Evolutionary conservation across 192 early-diverging fungal genomes (phyloP).

Genomic region (Dissophora globulifera): DNA sequence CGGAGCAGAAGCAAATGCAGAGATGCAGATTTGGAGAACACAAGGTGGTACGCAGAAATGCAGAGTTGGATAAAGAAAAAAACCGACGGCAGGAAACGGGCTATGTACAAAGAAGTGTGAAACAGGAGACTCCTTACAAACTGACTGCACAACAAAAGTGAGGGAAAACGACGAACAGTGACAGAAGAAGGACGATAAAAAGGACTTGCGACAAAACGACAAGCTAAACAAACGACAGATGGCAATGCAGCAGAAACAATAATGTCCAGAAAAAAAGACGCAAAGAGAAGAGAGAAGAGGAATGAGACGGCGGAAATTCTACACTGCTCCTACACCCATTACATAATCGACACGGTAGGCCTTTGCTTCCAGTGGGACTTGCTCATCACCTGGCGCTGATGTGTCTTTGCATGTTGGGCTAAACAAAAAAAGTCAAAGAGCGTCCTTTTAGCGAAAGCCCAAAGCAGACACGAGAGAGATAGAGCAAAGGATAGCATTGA

Average conservation of each 20-base stretch:
- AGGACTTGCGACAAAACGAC: neutral
- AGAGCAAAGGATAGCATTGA: neutral
- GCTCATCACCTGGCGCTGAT: constrained; percentile 43
- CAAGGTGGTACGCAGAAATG: too few relatives aligned
- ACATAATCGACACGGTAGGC: constrained; percentile 2
- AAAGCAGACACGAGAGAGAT: too few relatives aligned
- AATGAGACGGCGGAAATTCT: neutral
- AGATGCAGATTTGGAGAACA: too few relatives aligned
- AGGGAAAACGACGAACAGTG: neutral
- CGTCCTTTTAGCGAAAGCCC: too few relatives aligned
- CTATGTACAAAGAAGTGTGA: too few relatives aligned
- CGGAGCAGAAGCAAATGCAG: too few relatives aligned
- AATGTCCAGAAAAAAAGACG: neutral
- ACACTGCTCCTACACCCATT: neutral
- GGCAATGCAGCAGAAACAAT: too few relatives aligned
- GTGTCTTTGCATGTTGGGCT: constrained; percentile 53
- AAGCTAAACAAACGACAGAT: neutral
- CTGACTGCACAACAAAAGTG: too few relatives aligned
- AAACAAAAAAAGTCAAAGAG: neutral
- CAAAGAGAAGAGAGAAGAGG: neutral
- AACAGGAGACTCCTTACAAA: too few relatives aligned
- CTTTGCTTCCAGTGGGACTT: constrained; percentile 47
- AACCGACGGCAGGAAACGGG: too few relatives aligned
- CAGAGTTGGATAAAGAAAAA: too few relatives aligned
- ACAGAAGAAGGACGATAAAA: neutral